phyloP scores from a whole-genome alignment of 345 rosid species.

The Eucalyptus caleyi region DNA sequence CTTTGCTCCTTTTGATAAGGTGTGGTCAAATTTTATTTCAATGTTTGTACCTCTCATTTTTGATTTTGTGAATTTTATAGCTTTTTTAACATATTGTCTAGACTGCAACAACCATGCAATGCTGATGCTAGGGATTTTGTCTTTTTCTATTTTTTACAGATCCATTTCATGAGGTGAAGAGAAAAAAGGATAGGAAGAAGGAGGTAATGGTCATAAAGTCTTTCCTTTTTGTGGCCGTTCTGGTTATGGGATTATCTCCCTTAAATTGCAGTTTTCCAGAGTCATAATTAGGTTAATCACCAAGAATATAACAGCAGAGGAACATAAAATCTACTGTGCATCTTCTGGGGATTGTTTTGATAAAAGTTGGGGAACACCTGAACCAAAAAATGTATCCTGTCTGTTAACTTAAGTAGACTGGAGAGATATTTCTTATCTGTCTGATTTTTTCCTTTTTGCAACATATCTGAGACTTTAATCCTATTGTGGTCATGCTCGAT shows the following conservation, averaged over 20 bases:
- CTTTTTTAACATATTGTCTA: neutral
- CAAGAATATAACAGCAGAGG: neutral
- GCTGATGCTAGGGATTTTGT: neutral
- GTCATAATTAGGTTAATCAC: neutral
- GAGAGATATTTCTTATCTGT: neutral
- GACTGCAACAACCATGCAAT: neutral
- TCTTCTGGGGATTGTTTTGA: neutral
- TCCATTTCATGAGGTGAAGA: constrained; percentile 77
- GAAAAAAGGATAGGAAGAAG: constrained; percentile 66
- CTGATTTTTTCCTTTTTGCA: neutral
- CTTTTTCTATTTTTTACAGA: constrained; percentile 17
- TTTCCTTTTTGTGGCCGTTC: neutral
- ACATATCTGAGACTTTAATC: neutral
- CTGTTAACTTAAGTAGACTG: neutral
- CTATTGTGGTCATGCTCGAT: neutral
- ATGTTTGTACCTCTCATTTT: neutral
- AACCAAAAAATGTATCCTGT: neutral
- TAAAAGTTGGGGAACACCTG: neutral
- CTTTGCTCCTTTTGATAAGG: neutral
- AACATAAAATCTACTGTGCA: neutral
- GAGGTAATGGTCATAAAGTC: constrained; percentile 32
- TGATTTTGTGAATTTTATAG: neutral
- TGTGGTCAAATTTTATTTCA: neutral
- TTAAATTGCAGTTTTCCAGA: neutral
- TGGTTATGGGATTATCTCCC: neutral